These are phyloP conservation scores for Henckelia pumila DNA, from an alignment of 257 asterid genomes.

Conservation along the genomic window DNA sequence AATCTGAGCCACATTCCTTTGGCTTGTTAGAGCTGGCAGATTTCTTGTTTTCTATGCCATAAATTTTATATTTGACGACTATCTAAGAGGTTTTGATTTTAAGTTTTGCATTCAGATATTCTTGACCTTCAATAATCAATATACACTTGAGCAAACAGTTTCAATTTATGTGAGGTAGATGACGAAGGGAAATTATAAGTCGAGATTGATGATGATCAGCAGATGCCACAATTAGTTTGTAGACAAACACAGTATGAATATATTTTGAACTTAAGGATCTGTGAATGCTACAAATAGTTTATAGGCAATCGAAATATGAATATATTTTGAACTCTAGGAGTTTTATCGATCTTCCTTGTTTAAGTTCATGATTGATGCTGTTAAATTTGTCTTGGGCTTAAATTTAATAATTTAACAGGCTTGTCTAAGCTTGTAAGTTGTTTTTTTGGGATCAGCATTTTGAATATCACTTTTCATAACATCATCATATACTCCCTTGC, in stretches of 20 bases:
- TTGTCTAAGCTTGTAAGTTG: conserved; percentile 16
- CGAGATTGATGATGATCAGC: neutral
- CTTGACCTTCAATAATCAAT: neutral
- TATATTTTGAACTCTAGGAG: too few relatives aligned
- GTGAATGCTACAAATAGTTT: too few relatives aligned
- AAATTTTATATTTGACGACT: too few relatives aligned
- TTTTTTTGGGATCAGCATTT: conserved; percentile 17
- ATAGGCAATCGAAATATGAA: too few relatives aligned
- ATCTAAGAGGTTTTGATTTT: neutral
- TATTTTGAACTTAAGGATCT: neutral
- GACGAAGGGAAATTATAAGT: neutral
- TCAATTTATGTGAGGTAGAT: neutral
- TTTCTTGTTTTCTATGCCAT: neutral
- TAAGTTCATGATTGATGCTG: conserved; percentile 13
- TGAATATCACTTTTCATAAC: neutral
- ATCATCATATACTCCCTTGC: conserved; percentile 18
- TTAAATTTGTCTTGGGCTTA: conserved; percentile 14
- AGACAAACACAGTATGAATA: neutral
- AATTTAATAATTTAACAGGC: conserved; percentile 11
- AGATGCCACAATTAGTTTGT: neutral
- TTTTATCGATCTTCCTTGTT: conserved; percentile 11
- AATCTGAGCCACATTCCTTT: neutral
- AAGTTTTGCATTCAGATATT: neutral
- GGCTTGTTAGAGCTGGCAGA: conserved; percentile 10
- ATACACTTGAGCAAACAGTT: neutral